Evolutionary conservation across 805 yeast genomes (phyloP).

Genomic region (Yamadazyma olivae): DNA sequence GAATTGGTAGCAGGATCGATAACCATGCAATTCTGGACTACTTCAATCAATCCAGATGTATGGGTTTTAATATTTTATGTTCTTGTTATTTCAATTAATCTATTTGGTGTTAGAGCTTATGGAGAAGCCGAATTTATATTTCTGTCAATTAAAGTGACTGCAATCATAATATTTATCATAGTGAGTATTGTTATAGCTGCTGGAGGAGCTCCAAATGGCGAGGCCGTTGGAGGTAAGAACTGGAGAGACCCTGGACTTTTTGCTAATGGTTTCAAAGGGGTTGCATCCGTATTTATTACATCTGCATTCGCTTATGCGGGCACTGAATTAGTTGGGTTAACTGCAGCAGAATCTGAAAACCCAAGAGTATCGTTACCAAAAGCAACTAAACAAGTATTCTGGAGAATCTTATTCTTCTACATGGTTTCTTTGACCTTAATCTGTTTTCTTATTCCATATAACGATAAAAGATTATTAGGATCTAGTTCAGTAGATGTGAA

Average conservation of each 20-base stretch:
- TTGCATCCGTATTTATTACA: conserved; percentile 39
- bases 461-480: conserved; percentile 41
- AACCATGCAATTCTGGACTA: conserved; percentile 55
- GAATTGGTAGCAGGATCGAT: conserved; percentile 63
- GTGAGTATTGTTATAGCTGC: conserved; percentile 43
- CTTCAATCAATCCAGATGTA: conserved; percentile 50
- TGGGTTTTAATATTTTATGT: conserved; percentile 58
- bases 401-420: conserved; percentile 76
- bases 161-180: conserved; percentile 55
- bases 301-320: conserved; percentile 57
- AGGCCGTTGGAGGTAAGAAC: conserved; percentile 47
- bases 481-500: conserved; percentile 52
- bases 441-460: conserved; percentile 73
- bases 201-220: conserved; percentile 48
- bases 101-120: conserved; percentile 55
- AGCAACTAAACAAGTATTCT: conserved; percentile 79
- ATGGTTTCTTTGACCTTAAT: conserved; percentile 50
- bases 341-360: conserved; percentile 59
- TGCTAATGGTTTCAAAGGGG: conserved; percentile 45
- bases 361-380: conserved; percentile 67
- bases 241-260: conserved; percentile 57
- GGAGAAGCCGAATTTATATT: conserved; percentile 67
- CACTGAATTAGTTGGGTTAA: conserved; percentile 50
- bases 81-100: conserved; percentile 42
- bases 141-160: conserved; percentile 60